Evolutionary conservation across 495 filamentous ascomycete genomes (phyloP), one percentile per base, ranked within the genome.

Genomic region (Hypoxylon subgilvum): DNA sequence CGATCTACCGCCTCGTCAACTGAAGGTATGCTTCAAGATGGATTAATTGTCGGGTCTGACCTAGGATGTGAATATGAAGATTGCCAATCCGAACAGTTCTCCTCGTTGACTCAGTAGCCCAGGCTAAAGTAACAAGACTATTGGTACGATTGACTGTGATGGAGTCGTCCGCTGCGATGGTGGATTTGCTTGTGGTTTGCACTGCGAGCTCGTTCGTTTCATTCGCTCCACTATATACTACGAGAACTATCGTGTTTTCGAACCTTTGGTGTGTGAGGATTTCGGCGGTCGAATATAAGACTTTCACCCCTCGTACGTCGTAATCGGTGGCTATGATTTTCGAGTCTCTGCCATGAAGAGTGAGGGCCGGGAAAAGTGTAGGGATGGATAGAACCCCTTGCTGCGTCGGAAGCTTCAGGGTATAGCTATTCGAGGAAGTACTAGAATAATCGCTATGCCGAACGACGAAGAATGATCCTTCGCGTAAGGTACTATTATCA

Each of bases 221-320:
- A 2, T 76, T 78, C 18, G 80, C 69, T 4, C 82, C 87, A 17
- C 87, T 87, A 57, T 90, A 92, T 10, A 92, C 63, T 17, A 92
- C 68, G 2, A 91, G 70, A 2, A 88, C 76, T 25, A 82, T 88
- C 28, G 39, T 51, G 44, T 61, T 41, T 6, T 57, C 46, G 22
- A 54, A 70, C 52, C 74, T 79, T 6, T 78, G 66, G 13, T 73
- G 78, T 3, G 87, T 90, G 45, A 90, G 87, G 30, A 91, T 81
- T 52, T 94, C 88, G 1, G 84, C 88, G 6, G 88, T 86, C 0
- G 86, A 90, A 72, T 92, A 92, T 5, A 90, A 69, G 18, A 92
- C 69, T 6, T 78, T 86, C 0, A 74, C 75, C n/a, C 80, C 81
- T 0, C 81, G 80, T 44, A 92, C 73, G 43, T 84, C 71, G 57